Conservation (phyloP, 345 rosid genomes). For the Fremontodendron californicum region DNA sequence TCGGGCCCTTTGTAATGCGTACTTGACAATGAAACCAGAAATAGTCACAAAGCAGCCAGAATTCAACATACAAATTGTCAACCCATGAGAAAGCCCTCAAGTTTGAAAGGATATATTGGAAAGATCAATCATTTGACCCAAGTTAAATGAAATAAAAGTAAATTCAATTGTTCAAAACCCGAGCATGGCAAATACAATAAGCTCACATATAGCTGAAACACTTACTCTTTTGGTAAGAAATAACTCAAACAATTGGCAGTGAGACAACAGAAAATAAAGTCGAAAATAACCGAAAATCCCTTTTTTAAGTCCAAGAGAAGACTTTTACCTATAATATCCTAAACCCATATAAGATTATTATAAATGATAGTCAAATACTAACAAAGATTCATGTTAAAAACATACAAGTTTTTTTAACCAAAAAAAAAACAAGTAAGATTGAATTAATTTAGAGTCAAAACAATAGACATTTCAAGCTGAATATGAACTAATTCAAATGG, state of each 20-base stretch:
- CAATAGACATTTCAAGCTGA: constrained; percentile 15
- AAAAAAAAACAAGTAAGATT: neutral
- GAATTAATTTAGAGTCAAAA: constrained; percentile 17
- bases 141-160: constrained; percentile 10
- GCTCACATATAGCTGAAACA: neutral
- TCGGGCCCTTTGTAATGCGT: neutral
- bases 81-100: constrained; percentile 30
- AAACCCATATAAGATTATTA: neutral
- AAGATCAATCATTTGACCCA: constrained; percentile 14
- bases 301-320: neutral
- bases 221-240: neutral
- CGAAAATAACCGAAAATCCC: neutral
- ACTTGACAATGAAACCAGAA: constrained; percentile 16
- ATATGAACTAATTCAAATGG: constrained; percentile 1
- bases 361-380: neutral
- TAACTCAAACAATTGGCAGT: constrained; percentile 4
- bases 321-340: neutral
- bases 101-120: constrained; percentile 16
- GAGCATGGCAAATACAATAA: constrained; percentile 1
- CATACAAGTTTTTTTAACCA: neutral
- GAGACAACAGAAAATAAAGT: constrained; percentile 1
- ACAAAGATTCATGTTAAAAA: neutral
- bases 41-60: constrained; percentile 21
- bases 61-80: constrained; percentile 10
- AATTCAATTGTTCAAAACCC: neutral